phyloP scores from a whole-genome alignment of 768 basidiomycete species.

The Russula ochroleuca region DNA sequence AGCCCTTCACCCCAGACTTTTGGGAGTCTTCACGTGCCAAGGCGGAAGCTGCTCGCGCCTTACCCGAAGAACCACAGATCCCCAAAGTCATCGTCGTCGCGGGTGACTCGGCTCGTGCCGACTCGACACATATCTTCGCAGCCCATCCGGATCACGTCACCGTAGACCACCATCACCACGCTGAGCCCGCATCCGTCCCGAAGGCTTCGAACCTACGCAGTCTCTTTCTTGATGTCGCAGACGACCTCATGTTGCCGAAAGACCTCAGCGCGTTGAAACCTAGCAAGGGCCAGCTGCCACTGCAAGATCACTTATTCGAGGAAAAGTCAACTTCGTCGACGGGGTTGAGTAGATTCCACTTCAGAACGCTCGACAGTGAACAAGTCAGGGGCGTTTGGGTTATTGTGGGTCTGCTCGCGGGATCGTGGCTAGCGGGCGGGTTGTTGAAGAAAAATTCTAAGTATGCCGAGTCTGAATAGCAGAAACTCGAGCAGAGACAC shows the following conservation, averaged over 20 bases:
- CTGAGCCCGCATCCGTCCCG: not conserved
- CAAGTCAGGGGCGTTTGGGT: constrained; percentile 48
- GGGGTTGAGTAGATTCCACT: constrained; percentile 20
- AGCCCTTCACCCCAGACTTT: constrained; percentile 61
- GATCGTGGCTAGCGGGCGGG: constrained; percentile 47
- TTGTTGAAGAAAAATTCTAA: constrained; percentile 28
- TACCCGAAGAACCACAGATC: constrained; percentile 30
- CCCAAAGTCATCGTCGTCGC: constrained; percentile 53
- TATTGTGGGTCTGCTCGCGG: constrained; percentile 45
- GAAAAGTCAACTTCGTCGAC: constrained; percentile 6
- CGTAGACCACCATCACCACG: constrained; percentile 21
- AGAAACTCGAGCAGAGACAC: not conserved
- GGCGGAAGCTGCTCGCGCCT: constrained; percentile 29
- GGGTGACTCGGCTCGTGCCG: constrained; percentile 44
- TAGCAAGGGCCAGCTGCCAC: constrained; percentile 10
- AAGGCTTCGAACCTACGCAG: constrained; percentile 26
- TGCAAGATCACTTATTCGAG: constrained; percentile 24
- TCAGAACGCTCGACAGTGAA: constrained; percentile 39
- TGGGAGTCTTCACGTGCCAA: constrained; percentile 48
- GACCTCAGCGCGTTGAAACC: constrained; percentile 14
- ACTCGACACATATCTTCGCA: constrained; percentile 43
- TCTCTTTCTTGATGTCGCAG: constrained; percentile 37
- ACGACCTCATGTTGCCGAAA: constrained; percentile 38
- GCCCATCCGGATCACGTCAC: constrained; percentile 27
- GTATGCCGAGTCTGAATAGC: constrained; percentile 26